phyloP scores from a whole-genome alignment of 2,329 filamentous ascomycete genomes.

The Sclerotinia glacialis region DNA sequence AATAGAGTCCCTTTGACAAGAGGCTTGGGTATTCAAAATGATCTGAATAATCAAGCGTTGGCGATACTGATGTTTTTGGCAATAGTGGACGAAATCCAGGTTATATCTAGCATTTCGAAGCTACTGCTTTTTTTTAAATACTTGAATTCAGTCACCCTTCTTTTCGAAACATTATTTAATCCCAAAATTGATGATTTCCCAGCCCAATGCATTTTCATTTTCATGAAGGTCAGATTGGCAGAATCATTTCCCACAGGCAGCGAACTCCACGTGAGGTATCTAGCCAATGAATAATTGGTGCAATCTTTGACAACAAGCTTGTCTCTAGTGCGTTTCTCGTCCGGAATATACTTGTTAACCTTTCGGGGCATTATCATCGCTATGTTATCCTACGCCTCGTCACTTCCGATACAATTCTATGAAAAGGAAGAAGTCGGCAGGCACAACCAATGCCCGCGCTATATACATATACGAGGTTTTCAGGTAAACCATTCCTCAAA shows the following conservation, averaged over 20 bases:
- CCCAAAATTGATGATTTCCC: no score
- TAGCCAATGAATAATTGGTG: neutral
- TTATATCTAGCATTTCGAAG: neutral
- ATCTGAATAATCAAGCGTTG: neutral
- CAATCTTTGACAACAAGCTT: neutral
- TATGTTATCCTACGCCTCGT: neutral
- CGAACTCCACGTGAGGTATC: neutral
- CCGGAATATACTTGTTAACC: neutral
- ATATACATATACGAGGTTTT: neutral
- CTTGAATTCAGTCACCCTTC: neutral
- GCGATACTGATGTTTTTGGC: neutral
- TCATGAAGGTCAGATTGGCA: neutral
- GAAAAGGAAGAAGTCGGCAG: neutral
- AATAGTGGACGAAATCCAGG: neutral
- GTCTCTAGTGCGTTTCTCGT: no score
- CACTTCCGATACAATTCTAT: neutral
- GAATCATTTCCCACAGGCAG: no score
- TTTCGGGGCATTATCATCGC: neutral
- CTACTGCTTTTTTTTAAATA: neutral
- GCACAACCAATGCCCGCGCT: neutral
- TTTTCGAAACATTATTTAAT: neutral
- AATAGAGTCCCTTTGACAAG: neutral
- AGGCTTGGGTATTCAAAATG: neutral
- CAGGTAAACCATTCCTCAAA: neutral
- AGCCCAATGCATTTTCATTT: neutral